Percentiles rank a stretch among this genome's conserved stretches.
phyloP scores from a whole-genome alignment of 1,284 basidiomycete genomes.

The Microbotryum lychnidis-dioicae region DNA sequence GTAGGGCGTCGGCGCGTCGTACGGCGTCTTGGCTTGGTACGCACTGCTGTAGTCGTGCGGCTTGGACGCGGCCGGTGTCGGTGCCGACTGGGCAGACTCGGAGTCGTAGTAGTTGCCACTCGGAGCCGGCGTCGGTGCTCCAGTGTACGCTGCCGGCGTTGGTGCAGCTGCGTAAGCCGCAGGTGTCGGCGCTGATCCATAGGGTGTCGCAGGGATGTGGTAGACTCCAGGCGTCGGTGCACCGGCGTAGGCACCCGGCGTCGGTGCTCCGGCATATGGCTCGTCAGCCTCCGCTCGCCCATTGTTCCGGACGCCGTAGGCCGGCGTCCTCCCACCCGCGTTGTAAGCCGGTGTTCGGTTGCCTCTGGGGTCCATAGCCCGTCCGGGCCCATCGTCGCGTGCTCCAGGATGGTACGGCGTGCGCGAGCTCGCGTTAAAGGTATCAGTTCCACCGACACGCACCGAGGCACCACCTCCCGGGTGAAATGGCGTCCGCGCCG shows the following conservation, averaged over 20 bases:
- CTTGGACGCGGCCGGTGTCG: slow-evolving; percentile 36
- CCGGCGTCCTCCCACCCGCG: slow-evolving; percentile 41
- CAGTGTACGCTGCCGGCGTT: background rate
- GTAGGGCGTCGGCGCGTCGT: slow-evolving; percentile 28
- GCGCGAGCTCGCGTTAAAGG: slow-evolving; percentile 16
- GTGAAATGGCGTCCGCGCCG: slow-evolving; percentile 4
- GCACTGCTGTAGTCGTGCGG: background rate
- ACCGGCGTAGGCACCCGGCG: slow-evolving; percentile 21
- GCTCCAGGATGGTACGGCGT: slow-evolving; percentile 13
- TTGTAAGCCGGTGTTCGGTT: slow-evolving; percentile 36
- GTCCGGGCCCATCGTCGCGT: slow-evolving; percentile 4
- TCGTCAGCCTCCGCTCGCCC: slow-evolving; percentile 18
- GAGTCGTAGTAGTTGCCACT: slow-evolving; percentile 13
- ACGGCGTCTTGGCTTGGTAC: slow-evolving; percentile 10
- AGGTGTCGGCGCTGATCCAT: slow-evolving; percentile 20
- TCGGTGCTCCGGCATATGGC: slow-evolving; percentile 14
- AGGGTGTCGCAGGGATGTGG: slow-evolving; percentile 5
- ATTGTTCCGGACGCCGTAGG: slow-evolving; percentile 28
- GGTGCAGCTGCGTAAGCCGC: background rate
- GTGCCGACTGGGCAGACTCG: slow-evolving; percentile 24
- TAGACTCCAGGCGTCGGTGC: slow-evolving; percentile 14
- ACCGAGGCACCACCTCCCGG: background rate
- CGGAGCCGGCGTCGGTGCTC: slow-evolving; percentile 21
- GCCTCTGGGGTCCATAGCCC: slow-evolving; percentile 9
- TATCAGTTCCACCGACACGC: slow-evolving; percentile 1